Evolutionary conservation across 768 basidiomycete species (phyloP).

Genomic region (Cystofilobasidium macerans): DNA sequence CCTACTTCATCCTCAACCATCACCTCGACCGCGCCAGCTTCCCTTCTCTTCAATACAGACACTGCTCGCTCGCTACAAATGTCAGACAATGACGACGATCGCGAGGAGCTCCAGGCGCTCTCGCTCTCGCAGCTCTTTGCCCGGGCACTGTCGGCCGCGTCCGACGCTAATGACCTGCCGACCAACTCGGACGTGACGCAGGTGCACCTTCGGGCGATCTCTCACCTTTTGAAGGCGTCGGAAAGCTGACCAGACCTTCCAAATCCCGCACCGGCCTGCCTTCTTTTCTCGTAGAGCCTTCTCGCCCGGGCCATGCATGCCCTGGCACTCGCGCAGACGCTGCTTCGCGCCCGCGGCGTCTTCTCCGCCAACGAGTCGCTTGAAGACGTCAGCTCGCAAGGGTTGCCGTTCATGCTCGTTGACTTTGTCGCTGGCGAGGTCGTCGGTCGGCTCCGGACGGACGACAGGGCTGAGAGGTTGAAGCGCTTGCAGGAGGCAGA

Average conservation of each 20-base stretch:
- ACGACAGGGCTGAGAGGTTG: conserved; percentile 31
- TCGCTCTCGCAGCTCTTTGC: conserved; percentile 24
- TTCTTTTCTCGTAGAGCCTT: neutral
- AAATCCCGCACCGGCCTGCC: neutral
- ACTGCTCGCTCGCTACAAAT: neutral
- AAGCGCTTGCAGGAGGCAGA: conserved; percentile 30
- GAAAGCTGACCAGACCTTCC: neutral
- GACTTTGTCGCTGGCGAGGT: conserved; percentile 35
- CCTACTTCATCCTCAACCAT: conserved; percentile 4
- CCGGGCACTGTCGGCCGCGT: conserved; percentile 9
- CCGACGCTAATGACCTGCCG: conserved; percentile 6
- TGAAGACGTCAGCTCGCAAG: conserved; percentile 36
- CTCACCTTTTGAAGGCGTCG: neutral
- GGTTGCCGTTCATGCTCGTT: conserved; percentile 37
- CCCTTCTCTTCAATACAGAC: neutral
- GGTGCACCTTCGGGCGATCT: neutral
- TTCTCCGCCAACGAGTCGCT: conserved; percentile 38
- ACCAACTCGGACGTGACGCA: conserved; percentile 17
- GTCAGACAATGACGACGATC: neutral
- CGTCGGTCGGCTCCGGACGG: conserved; percentile 31
- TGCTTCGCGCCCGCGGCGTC: conserved; percentile 30
- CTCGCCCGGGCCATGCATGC: neutral
- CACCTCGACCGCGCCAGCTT: neutral
- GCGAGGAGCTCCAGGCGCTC: conserved; percentile 10
- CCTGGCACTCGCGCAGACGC: conserved; percentile 13